Conservation (phyloP, 2,329 filamentous ascomycete species). For the Pseudonectria foliicola region DNA sequence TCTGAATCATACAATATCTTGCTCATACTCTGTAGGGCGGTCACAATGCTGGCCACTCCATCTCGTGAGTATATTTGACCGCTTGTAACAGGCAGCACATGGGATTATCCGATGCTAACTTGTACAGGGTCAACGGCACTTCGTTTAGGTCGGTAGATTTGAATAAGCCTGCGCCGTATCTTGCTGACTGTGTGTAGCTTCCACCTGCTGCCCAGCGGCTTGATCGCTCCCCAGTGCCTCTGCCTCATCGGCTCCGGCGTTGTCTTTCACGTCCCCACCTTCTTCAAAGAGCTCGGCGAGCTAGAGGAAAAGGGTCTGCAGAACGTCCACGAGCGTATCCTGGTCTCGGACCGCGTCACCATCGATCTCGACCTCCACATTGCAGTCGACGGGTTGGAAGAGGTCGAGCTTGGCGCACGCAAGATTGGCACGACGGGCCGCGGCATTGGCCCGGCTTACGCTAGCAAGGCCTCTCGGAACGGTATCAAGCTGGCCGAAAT, state of each 20-base stretch:
- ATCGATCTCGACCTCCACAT: slow-evolving; percentile 57
- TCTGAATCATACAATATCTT: no score
- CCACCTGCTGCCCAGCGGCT: no score
- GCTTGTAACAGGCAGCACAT: no score
- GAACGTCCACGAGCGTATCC: slow-evolving; percentile 38
- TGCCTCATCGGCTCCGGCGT: slow-evolving; percentile 1
- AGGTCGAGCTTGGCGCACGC: slow-evolving; percentile 34
- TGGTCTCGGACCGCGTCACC: slow-evolving; percentile 53
- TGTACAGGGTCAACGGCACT: no score
- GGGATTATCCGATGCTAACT: no score
- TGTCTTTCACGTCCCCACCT: slow-evolving; percentile 1
- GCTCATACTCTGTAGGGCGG: no score
- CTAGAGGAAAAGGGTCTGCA: slow-evolving; percentile 29
- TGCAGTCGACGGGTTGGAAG: slow-evolving; percentile 60
- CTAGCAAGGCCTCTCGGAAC: slow-evolving; percentile 37
- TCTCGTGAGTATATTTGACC: no score
- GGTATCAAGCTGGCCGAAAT: slow-evolving; percentile 59
- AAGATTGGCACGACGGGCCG: slow-evolving; percentile 23
- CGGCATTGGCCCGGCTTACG: slow-evolving; percentile 13
- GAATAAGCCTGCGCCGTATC: no score
- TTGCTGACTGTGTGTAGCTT: no score
- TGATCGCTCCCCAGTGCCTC: no score
- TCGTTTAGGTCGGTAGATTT: no score
- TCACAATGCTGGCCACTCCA: no score
- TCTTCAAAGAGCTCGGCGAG: slow-evolving; percentile 24